Evolutionary conservation across 805 yeast species (phyloP).

Genomic region (Metschnikowia henanensis): DNA sequence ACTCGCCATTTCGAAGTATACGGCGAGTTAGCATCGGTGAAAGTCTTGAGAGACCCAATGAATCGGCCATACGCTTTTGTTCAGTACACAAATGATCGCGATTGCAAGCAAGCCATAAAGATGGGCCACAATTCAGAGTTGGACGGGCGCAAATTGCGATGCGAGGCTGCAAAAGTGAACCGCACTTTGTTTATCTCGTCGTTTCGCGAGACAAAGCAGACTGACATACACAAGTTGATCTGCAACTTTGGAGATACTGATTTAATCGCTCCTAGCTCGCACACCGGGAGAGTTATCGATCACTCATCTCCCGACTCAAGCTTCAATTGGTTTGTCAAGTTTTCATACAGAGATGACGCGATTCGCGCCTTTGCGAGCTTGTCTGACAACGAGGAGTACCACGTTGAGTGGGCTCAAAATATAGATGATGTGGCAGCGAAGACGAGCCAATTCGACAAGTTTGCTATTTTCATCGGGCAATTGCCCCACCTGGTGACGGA

Average conservation of each 20-base stretch:
- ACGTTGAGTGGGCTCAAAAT: constrained; percentile 86
- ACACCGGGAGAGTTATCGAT: constrained; percentile 26
- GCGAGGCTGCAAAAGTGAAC: constrained; percentile 91
- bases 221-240: constrained; percentile 40
- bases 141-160: constrained; percentile 76
- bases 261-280: constrained; percentile 48
- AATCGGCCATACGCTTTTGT: constrained; percentile 92
- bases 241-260: constrained; percentile 75
- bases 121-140: constrained; percentile 68
- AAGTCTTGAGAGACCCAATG: constrained; percentile 77
- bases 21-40: constrained; percentile 72
- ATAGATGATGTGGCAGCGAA: constrained; percentile 45
- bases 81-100: constrained; percentile 71
- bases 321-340: constrained; percentile 70
- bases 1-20: constrained; percentile 65
- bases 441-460: constrained; percentile 50
- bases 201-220: constrained; percentile 22
- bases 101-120: constrained; percentile 65
- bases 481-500: constrained; percentile 55
- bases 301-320: constrained; percentile 17
- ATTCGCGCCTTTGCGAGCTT: constrained; percentile 77
- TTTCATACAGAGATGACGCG: constrained; percentile 83
- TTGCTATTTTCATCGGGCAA: constrained; percentile 80
- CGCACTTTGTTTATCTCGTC: constrained; percentile 70
- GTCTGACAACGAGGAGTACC: constrained; percentile 52